These are phyloP conservation scores for Plectosphaerella plurivora DNA, from an alignment of 2,329 filamentous ascomycete species.

Conservation along the genomic window DNA sequence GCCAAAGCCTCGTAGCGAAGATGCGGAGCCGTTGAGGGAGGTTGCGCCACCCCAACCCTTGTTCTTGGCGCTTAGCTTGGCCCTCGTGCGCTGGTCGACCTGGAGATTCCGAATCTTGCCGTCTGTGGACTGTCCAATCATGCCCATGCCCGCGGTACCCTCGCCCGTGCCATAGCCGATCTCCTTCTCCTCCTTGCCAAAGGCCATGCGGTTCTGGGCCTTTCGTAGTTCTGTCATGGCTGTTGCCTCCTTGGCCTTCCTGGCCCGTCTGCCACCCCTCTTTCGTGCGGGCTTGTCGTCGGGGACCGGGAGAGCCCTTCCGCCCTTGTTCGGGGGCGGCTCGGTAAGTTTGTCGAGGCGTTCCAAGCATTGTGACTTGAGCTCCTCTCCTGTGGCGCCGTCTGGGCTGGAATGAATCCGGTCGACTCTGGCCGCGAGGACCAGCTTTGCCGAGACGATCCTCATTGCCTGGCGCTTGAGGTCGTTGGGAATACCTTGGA, in stretches of 20 bases:
- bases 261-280: conserved; percentile 80
- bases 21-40: conserved; percentile 63
- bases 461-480: conserved; percentile 91
- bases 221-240: conserved; percentile 97
- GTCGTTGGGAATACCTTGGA: conserved; percentile 75
- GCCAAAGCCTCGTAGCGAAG: conserved; percentile 76
- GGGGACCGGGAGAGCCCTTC: conserved; percentile 80
- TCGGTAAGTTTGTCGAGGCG: conserved; percentile 91
- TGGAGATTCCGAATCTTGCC: conserved; percentile 85
- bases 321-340: conserved; percentile 82
- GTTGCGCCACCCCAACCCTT: conserved; percentile 86
- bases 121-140: conserved; percentile 86
- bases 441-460: conserved; percentile 88
- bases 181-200: conserved; percentile 93
- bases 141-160: conserved; percentile 81
- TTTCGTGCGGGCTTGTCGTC: conserved; percentile 95
- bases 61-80: conserved; percentile 91
- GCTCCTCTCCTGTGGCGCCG: conserved; percentile 75
- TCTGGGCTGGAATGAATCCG: conserved; percentile 76
- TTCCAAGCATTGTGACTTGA: conserved; percentile 78
- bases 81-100: conserved; percentile 88
- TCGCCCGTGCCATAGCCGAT: conserved; percentile 87
- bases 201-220: conserved; percentile 92
- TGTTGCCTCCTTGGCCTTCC: conserved; percentile 93
- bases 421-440: conserved; percentile 89